Evolutionary conservation across 345 rosid genomes (phyloP).

Genomic region (Salix brachista): DNA sequence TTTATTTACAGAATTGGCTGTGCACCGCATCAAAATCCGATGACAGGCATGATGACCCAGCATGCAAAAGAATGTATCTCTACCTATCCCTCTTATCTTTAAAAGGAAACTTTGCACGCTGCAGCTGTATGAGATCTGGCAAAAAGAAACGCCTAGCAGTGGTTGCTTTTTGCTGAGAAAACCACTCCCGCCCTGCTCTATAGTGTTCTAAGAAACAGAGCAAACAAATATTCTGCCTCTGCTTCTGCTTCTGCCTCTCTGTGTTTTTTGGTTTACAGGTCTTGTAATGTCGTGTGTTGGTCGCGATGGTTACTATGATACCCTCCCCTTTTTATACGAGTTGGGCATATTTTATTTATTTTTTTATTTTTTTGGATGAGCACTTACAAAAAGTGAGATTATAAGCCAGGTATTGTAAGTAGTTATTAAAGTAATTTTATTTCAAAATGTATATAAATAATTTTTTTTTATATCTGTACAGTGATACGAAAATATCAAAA

Average conservation of each 20-base stretch:
- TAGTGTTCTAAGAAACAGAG: not conserved
- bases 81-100: not conserved
- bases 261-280: not conserved
- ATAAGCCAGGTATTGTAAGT: not conserved
- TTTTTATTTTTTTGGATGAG: not conserved
- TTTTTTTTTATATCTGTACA: no score
- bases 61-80: not conserved
- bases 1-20: not conserved
- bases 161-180: not conserved
- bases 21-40: not conserved
- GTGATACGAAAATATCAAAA: no score
- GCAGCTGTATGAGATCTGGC: constrained; percentile 9
- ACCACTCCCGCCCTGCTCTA: not conserved
- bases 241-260: not conserved
- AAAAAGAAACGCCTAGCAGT: constrained; percentile 1
- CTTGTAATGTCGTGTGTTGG: not conserved
- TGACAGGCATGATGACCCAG: not conserved
- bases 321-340: constrained; percentile 12
- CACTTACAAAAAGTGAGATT: not conserved
- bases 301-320: constrained; percentile 3
- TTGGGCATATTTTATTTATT: not conserved
- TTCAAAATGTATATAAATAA: no score
- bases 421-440: no score
- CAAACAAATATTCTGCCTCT: not conserved
- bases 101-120: constrained; percentile 4